Conservation (phyloP, 371 early-diverging fungal genomes). For the Blastocladiella emersonii region DNA sequence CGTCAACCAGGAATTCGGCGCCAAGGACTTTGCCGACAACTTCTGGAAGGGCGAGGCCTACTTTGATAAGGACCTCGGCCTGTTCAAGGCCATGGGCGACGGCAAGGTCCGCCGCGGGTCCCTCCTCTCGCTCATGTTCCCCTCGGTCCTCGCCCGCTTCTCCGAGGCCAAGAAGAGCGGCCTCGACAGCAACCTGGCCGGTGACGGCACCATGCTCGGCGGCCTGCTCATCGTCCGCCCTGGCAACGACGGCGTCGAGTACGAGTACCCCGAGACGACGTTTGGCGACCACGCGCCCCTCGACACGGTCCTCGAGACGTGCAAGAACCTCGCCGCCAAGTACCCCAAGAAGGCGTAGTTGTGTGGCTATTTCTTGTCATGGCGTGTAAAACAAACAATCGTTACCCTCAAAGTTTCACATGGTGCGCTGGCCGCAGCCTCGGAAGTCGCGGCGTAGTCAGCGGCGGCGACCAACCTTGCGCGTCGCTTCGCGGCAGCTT, state of each 20-base stretch:
- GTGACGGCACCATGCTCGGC: conserved; percentile 16
- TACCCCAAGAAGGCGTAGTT: no score
- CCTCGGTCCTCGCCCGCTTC: neutral
- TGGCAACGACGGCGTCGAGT: conserved; percentile 7
- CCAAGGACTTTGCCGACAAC: conserved; percentile 21
- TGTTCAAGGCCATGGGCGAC: conserved; percentile 24
- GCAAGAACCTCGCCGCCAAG: no score
- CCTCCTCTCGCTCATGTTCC: neutral
- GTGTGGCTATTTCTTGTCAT: no score
- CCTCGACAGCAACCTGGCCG: conserved; percentile 11
- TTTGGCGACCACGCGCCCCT: conserved; percentile 14
- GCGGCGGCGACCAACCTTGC: no score
- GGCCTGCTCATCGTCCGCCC: conserved; percentile 11
- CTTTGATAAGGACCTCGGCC: conserved; percentile 20
- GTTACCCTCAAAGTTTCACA: no score
- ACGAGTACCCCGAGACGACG: conserved; percentile 12
- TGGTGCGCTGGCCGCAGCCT: no score
- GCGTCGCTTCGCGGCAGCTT: no score
- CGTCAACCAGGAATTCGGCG: conserved; percentile 27
- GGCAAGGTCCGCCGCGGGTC: neutral
- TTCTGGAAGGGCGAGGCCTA: conserved; percentile 26
- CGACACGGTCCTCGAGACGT: no score
- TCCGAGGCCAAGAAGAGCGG: conserved; percentile 6
- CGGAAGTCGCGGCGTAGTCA: no score
- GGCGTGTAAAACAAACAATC: no score